Evolutionary conservation across 495 filamentous ascomycete species (phyloP).

Genomic region (Aspergillus incahuasiensis): DNA sequence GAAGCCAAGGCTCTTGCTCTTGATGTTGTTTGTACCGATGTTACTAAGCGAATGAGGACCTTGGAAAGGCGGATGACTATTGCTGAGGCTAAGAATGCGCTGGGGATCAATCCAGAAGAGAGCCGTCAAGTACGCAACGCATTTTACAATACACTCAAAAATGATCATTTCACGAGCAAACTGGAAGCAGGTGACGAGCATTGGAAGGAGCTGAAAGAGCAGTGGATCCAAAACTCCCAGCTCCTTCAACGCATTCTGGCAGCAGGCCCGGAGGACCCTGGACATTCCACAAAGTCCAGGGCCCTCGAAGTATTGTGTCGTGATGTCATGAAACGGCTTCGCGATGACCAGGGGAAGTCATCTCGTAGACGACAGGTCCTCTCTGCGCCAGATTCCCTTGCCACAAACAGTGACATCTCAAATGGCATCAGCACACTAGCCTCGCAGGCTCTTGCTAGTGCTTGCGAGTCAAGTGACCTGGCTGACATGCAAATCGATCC

Average conservation of each 20-base stretch:
- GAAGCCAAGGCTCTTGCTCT: slow-evolving; percentile 61
- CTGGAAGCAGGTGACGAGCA: slow-evolving; percentile 65
- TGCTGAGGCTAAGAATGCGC: slow-evolving; percentile 65
- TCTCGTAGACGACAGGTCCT: slow-evolving; percentile 48
- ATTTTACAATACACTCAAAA: slow-evolving; percentile 63
- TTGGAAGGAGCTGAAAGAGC: slow-evolving; percentile 64
- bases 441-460: slow-evolving; percentile 47
- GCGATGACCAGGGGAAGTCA: slow-evolving; percentile 60
- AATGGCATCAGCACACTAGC: slow-evolving; percentile 52
- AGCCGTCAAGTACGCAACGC: slow-evolving; percentile 59
- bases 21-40: slow-evolving; percentile 75
- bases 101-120: slow-evolving; percentile 69
- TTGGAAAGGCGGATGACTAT: slow-evolving; percentile 60
- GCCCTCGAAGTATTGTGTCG: slow-evolving; percentile 65
- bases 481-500: slow-evolving; percentile 65
- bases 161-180: slow-evolving; percentile 70
- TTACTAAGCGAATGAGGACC: slow-evolving; percentile 73
- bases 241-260: slow-evolving; percentile 55
- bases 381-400: too few relatives aligned
- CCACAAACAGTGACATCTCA: slow-evolving; percentile 22
- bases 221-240: slow-evolving; percentile 59
- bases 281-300: slow-evolving; percentile 53
- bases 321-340: slow-evolving; percentile 71
- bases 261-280: slow-evolving; percentile 49
- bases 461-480: slow-evolving; percentile 41